Evolutionary conservation across 805 yeast genomes (phyloP), one percentile per base, ranked within the genome.

Genomic region (Ogataea salicorniae): DNA sequence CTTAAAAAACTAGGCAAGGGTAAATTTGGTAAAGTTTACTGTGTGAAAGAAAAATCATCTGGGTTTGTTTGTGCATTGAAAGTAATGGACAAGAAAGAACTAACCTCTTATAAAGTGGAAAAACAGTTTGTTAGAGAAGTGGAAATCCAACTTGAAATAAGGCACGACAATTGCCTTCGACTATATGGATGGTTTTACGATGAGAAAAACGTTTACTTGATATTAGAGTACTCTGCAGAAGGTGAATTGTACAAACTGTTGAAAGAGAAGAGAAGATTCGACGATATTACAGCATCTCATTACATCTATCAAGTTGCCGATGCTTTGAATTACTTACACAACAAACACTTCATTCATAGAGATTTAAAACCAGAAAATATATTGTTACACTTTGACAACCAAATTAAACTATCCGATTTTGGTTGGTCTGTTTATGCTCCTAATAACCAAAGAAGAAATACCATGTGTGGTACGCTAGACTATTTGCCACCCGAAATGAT

Each of bases 401-500:
- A 77, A 22, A 74, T 92, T 46, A 92, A 91, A 63, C 74, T 92
- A 36, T 84, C 96, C 17, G 99, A 92, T 67, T 92, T 94, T 63
- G 99, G 99, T 14, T 92, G 97, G 97, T 85, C 95, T 47, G 92
- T 91, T 52, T 81, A 81, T 55, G 76, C 86, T 0, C 79, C 80
- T 1, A 68, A 76, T 7, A 49, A 39, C 15, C 51, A 51, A 14
- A 76, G 79, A 52, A 71, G 97, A 58, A 74, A 81, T 15, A 92
- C 98, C 0, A 77, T 94, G 71, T 94, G 98, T 67, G 98, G 99
- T 0, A 94, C 99, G 0, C 71, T 92, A 37, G 98, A 94, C 66
- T 92, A 92, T 58, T 68, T 94, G 15, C 95, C 98, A 0, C 99
- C 99, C 7, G 99, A 92, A 67, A 83, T 94, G 86, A 87, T 92